Evolutionary conservation across 805 yeast species (phyloP).

Genomic region (Yarrowia sp.): DNA sequence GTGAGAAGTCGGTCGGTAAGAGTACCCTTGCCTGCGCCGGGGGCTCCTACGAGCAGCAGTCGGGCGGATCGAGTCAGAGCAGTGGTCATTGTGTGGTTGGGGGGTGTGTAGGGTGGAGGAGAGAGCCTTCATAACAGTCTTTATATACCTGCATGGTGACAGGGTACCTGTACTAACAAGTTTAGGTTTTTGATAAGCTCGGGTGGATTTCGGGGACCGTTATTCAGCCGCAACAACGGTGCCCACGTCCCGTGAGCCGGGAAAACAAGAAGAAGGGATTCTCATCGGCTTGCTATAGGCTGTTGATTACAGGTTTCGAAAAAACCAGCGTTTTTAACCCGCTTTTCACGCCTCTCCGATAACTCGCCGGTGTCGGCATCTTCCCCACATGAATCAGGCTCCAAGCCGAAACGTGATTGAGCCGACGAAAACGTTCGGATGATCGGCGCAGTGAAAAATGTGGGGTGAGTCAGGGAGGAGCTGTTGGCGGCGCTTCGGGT

Average conservation of each 20-base stretch:
- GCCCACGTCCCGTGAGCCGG: no score
- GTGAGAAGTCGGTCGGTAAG: constrained; percentile 66
- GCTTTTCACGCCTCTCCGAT: not conserved
- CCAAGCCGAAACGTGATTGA: constrained; percentile 17
- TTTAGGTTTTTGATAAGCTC: constrained; percentile 17
- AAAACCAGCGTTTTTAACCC: no score
- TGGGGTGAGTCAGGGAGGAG: constrained; percentile 17
- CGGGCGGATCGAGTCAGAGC: constrained; percentile 41
- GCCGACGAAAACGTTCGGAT: constrained; percentile 23
- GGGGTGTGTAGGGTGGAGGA: not conserved
- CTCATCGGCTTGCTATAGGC: no score
- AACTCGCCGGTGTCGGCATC: constrained; percentile 18
- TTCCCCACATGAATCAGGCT: constrained; percentile 15
- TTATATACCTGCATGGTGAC: not conserved
- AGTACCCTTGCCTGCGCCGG: constrained; percentile 95
- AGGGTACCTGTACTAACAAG: constrained; percentile 3
- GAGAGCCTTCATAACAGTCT: not conserved
- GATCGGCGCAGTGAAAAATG: constrained; percentile 21
- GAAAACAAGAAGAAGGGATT: no score
- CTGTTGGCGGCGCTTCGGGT: not conserved
- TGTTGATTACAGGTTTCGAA: no score
- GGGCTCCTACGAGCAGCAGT: constrained; percentile 81
- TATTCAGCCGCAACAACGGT: constrained; percentile 10
- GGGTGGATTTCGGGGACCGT: constrained; percentile 22
- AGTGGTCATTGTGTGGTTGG: not conserved